These are phyloP conservation scores for Phytophthora colocasiae DNA, from an alignment of 352 stramenopile genomes.

Conservation along the genomic window DNA sequence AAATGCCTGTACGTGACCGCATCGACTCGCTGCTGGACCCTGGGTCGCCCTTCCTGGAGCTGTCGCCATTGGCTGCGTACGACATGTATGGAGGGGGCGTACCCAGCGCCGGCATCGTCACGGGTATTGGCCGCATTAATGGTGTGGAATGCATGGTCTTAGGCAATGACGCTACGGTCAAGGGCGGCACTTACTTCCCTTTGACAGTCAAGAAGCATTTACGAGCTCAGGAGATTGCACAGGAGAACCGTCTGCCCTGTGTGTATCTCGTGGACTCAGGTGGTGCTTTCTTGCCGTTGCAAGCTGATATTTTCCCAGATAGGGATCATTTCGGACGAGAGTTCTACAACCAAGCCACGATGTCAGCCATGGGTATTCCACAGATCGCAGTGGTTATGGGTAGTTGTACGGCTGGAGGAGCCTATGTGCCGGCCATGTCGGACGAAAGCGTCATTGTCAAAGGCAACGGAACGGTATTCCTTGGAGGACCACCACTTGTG, in stretches of 20 bases:
- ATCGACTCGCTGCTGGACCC: slow-evolving; percentile 96
- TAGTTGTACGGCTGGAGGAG: slow-evolving; percentile 97
- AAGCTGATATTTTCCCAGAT: slow-evolving; percentile 98
- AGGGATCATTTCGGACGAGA: slow-evolving; percentile 97
- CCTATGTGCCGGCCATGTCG: slow-evolving; percentile 97
- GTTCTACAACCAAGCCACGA: slow-evolving; percentile 99
- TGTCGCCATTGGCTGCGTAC: slow-evolving; percentile 91
- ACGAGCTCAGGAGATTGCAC: slow-evolving; percentile 95
- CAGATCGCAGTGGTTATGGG: slow-evolving; percentile 98
- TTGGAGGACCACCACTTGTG: slow-evolving; percentile 97
- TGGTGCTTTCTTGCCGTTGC: slow-evolving; percentile 95
- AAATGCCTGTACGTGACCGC: slow-evolving; percentile 91
- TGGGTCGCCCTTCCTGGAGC: slow-evolving; percentile 96
- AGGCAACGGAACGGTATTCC: slow-evolving; percentile 97
- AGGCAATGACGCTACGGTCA: slow-evolving; percentile 99
- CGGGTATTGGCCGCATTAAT: slow-evolving; percentile 87
- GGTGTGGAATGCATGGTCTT: slow-evolving; percentile 96
- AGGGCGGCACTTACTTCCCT: slow-evolving; percentile 98
- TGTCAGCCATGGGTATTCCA: slow-evolving; percentile 94
- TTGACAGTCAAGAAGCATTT: slow-evolving; percentile 99
- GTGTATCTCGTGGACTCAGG: slow-evolving; percentile 97
- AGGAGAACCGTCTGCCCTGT: slow-evolving; percentile 96
- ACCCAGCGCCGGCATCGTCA: slow-evolving; percentile 90
- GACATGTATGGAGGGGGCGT: slow-evolving; percentile 89
- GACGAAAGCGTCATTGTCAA: slow-evolving; percentile 98